Base-by-base conservation (phyloP, 352 stramenopile species). In the Peronospora destructor region DNA sequence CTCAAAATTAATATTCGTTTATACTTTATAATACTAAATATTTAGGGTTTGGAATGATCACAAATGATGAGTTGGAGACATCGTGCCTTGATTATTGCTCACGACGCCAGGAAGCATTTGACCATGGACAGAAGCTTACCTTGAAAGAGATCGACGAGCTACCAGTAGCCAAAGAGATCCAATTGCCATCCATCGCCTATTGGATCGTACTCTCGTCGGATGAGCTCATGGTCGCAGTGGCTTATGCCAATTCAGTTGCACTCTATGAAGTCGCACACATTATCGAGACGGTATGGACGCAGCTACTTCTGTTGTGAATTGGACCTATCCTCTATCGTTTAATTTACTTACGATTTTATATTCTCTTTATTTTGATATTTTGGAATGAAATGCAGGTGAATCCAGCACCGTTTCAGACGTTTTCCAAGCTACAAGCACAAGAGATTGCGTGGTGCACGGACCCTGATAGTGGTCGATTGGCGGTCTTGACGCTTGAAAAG, bases 181-280 rank as follows among this genome's bases (percentile, higher is more conserved):
- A 39, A 23, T 46, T 89, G 11, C 39, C 66, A 3, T 59, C 66
- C 4, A 64, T 68, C 17, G 70, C 72, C 21, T 69, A 84, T 39
- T 62, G 60, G 48, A 59, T 90, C 16, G 64, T 70, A 6, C 66
- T 90, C 2, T 85, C 76, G 1, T 45, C 48, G 6, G 65, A 84
- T 37, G 73, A 90, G 43, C 39, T 70, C 13, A 53, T 59, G 11
- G 35, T 87, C 14, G 75, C 75, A 11, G 75, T 81, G 13, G 70
- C 68, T 3, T 85, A 79, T 37, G 72, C 59, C 34, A 49, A 69
- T 8, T 40, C 52, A 4, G 49, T 86, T 7, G 66, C 70, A 13
- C 49, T 86, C 11, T 88, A 73, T 55, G 73, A 88, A 61, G 67
- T 84, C 13, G 72, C 73, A 4, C 61, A 66, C 30, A 67, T 86